phyloP scores from a whole-genome alignment of 2,329 filamentous ascomycete genomes.

The Zymoseptoria brevis region DNA sequence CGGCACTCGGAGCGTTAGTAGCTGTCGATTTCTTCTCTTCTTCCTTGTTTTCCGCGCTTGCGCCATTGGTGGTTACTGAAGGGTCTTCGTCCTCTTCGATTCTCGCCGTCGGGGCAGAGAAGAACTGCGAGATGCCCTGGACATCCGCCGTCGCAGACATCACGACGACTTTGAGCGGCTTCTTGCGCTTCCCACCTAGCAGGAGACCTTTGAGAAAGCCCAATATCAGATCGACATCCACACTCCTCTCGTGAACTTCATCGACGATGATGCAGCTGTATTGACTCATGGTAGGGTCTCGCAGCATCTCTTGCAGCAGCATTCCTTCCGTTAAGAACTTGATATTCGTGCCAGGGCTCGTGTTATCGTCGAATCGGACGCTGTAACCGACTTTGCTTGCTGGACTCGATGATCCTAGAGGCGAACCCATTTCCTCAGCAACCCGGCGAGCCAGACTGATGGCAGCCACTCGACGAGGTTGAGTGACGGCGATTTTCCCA shows the following conservation, averaged over 20 bases:
- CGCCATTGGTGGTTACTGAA: background rate
- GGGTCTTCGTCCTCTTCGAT: background rate
- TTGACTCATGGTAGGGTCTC: slow-evolving; percentile 70
- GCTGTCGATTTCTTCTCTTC: background rate
- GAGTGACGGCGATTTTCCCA: slow-evolving; percentile 84
- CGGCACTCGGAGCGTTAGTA: background rate
- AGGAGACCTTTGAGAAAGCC: slow-evolving; percentile 81
- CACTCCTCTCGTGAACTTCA: slow-evolving; percentile 91
- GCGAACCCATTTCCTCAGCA: slow-evolving; percentile 68
- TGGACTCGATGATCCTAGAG: slow-evolving; percentile 51
- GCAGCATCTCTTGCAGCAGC: slow-evolving; percentile 84
- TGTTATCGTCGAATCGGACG: slow-evolving; percentile 84
- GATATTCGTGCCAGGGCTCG: slow-evolving; percentile 72
- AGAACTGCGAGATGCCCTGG: slow-evolving; percentile 68
- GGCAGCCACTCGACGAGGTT: slow-evolving; percentile 87
- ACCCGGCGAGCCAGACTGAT: slow-evolving; percentile 85
- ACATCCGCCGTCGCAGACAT: slow-evolving; percentile 97
- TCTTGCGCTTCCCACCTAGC: slow-evolving; percentile 49
- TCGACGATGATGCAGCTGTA: slow-evolving; percentile 92
- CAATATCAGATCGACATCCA: slow-evolving; percentile 85
- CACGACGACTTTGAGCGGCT: slow-evolving; percentile 77
- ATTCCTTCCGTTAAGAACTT: slow-evolving; percentile 97
- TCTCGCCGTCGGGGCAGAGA: slow-evolving; percentile 39
- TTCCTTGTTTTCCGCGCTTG: slow-evolving; percentile 10
- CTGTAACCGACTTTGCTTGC: slow-evolving; percentile 75